phyloP scores from a whole-genome alignment of 257 asterid genomes.

The Anisodus acutangulus region DNA sequence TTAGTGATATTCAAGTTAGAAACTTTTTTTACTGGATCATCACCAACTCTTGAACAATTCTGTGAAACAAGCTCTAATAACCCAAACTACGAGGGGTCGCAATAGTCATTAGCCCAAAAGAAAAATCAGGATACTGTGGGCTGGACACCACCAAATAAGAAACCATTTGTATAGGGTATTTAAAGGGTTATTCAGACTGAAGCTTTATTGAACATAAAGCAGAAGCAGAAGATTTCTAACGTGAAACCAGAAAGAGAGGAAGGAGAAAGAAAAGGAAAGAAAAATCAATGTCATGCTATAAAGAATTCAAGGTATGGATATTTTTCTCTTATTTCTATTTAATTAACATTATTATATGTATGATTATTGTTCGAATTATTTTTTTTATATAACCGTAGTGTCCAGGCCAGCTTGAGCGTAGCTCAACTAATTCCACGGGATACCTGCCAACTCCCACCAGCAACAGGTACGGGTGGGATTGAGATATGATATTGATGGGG shows the following conservation, averaged over 20 bases:
- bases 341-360: background rate
- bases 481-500: background rate
- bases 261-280: background rate
- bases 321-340: conserved; percentile 6
- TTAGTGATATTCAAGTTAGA: background rate
- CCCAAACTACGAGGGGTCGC: background rate
- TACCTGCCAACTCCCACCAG: too few species aligned
- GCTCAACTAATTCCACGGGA: too few species aligned
- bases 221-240: background rate
- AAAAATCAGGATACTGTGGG: background rate
- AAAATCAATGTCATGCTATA: background rate
- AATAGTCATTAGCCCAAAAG: background rate
- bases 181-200: background rate
- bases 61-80: background rate
- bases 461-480: background rate
- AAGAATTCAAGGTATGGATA: background rate
- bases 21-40: background rate
- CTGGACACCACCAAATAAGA: background rate
- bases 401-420: too few species aligned
- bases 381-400: too few species aligned
- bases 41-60: background rate
- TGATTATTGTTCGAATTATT: background rate
- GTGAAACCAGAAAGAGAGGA: background rate
- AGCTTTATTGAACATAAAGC: background rate
- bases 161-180: background rate